Conservation (phyloP, 1,284 basidiomycete species). For the Ganoderma boninense region DNA sequence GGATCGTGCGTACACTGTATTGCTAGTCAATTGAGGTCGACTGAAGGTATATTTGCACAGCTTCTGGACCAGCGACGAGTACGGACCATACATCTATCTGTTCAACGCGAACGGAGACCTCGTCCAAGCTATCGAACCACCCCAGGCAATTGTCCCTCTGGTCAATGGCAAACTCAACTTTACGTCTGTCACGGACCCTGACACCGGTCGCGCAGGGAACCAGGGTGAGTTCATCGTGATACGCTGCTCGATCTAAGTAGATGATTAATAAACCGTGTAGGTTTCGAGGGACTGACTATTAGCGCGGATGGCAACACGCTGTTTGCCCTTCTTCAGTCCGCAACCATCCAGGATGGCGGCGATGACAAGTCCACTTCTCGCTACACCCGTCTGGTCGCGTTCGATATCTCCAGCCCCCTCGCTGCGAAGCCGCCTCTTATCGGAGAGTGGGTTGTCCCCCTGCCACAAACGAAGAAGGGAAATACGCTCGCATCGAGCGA, state of each 20-base stretch:
- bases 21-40: neutral
- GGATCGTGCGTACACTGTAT: constrained; percentile 53
- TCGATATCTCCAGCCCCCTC: constrained; percentile 51
- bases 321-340: constrained; percentile 71
- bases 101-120: constrained; percentile 56
- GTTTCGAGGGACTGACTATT: constrained; percentile 71
- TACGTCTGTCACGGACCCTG: constrained; percentile 58
- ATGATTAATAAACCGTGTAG: constrained; percentile 39
- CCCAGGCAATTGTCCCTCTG: constrained; percentile 59
- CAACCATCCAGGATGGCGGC: constrained; percentile 72
- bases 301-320: constrained; percentile 57
- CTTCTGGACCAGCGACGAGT: constrained; percentile 74
- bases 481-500: constrained; percentile 66
- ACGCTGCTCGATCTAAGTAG: neutral
- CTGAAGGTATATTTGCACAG: constrained; percentile 38
- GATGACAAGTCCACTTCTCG: constrained; percentile 53
- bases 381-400: constrained; percentile 66
- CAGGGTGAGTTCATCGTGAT: constrained; percentile 46
- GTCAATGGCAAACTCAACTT: constrained; percentile 62
- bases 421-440: constrained; percentile 45
- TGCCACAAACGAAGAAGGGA: constrained; percentile 60
- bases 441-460: constrained; percentile 71
- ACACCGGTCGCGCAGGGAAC: constrained; percentile 57
- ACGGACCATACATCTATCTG: constrained; percentile 74
- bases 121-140: constrained; percentile 67